These are phyloP conservation scores for Globisporangium megalacanthum DNA, from an alignment of 352 stramenopile genomes.

Conservation along the genomic window DNA sequence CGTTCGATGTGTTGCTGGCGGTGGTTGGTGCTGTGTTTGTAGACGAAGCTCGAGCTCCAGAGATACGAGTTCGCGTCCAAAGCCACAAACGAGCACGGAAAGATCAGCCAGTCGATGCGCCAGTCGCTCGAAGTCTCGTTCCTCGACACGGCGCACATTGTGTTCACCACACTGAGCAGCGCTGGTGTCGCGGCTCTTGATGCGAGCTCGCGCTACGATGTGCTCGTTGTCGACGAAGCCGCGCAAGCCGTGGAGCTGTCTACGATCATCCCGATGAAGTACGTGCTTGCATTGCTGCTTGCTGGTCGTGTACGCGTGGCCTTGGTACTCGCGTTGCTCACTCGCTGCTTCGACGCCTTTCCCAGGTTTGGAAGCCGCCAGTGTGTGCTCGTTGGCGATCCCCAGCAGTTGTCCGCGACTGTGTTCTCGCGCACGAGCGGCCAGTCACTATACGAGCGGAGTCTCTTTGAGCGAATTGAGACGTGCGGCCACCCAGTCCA, in stretches of 20 bases:
- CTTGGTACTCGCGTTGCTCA: not conserved
- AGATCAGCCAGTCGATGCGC: conserved; percentile 54
- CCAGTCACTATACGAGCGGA: conserved; percentile 86
- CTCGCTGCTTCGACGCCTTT: not conserved
- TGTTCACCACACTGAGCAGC: conserved; percentile 91
- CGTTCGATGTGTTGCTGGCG: not conserved
- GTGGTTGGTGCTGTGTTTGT: conserved; percentile 1
- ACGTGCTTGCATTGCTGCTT: conserved; percentile 12
- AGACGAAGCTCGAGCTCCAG: conserved; percentile 82
- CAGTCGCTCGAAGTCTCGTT: conserved; percentile 84
- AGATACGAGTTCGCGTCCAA: conserved; percentile 73
- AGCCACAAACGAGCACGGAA: conserved; percentile 59
- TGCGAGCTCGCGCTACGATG: conserved; percentile 70
- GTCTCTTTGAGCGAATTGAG: conserved; percentile 91
- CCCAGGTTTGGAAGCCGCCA: conserved; percentile 82
- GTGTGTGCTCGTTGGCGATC: conserved; percentile 91
- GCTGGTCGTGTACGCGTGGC: not conserved
- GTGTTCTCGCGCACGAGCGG: conserved; percentile 87
- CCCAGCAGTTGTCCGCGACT: conserved; percentile 91
- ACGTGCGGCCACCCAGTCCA: conserved; percentile 83
- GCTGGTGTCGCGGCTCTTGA: conserved; percentile 79
- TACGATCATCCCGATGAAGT: conserved; percentile 89
- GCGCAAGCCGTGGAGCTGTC: conserved; percentile 84
- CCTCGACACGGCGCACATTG: conserved; percentile 88
- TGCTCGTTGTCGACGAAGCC: conserved; percentile 84